Conservation (phyloP, 176 grass and related monocot genomes). For the Guadua angustifolia region DNA sequence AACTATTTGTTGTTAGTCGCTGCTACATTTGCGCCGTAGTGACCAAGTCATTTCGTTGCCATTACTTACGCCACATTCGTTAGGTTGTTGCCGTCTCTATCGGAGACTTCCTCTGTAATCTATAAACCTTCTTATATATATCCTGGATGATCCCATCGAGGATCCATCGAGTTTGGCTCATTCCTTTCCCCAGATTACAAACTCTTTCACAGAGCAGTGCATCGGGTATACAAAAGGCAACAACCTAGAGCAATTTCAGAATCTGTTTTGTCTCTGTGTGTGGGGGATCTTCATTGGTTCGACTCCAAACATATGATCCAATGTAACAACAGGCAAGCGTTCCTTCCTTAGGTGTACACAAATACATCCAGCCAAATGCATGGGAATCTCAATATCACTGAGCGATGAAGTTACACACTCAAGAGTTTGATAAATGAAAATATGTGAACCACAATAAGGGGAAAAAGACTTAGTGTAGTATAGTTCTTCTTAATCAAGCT, state of each 20-base stretch:
- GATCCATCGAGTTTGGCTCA: too few species aligned
- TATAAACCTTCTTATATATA: too few species aligned
- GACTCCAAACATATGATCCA: slow-evolving; percentile 81
- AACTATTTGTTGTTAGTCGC: too few species aligned
- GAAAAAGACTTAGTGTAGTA: background rate
- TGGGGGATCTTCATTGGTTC: slow-evolving; percentile 69
- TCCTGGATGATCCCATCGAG: too few species aligned
- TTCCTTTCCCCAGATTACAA: too few species aligned
- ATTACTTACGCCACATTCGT: too few species aligned
- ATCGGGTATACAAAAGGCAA: slow-evolving; percentile 87
- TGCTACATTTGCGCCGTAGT: too few species aligned
- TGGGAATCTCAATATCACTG: too few species aligned
- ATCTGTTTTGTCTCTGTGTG: slow-evolving; percentile 51
- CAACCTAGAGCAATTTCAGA: slow-evolving; percentile 94
- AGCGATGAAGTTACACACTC: background rate
- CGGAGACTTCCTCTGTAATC: too few species aligned
- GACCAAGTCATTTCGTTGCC: too few species aligned
- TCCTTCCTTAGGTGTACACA: slow-evolving; percentile 25
- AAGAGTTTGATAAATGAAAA: background rate
- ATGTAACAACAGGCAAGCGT: slow-evolving; percentile 49
- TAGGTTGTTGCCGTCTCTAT: too few species aligned
- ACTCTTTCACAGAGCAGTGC: too few species aligned
- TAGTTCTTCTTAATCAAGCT: background rate
- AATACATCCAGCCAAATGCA: slow-evolving; percentile 25
- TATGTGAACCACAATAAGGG: background rate